A percentile compares a stretch with the other conserved stretches of the same genome.
phyloP scores from a whole-genome alignment of 495 filamentous ascomycete species.

The Penicillium herquei region DNA sequence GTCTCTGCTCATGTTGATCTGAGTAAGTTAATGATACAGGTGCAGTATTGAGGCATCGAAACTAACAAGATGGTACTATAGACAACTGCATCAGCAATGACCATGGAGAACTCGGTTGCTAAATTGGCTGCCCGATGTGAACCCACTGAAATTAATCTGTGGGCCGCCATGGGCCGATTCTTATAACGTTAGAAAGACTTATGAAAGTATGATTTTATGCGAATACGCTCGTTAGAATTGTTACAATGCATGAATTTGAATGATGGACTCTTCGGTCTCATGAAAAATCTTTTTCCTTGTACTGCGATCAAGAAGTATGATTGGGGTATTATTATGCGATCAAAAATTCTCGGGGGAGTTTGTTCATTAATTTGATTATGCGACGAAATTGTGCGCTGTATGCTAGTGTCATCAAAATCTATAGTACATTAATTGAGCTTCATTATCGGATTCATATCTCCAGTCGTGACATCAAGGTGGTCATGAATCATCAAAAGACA shows the following conservation, averaged over 20 bases:
- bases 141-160: no score
- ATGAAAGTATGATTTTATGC: slow-evolving; percentile 1
- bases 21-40: slow-evolving; percentile 10
- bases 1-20: slow-evolving; percentile 16
- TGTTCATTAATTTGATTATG: not conserved
- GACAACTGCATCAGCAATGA: slow-evolving; percentile 26
- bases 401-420: not conserved
- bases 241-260: not conserved
- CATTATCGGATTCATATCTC: no score
- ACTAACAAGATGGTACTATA: not conserved
- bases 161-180: not conserved
- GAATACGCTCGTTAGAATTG: slow-evolving; percentile 7
- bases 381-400: not conserved
- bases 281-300: not conserved
- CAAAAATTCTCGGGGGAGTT: not conserved
- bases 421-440: no score
- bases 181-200: not conserved
- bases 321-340: not conserved
- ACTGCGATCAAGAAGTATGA: not conserved
- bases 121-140: not conserved
- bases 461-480: no score
- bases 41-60: no score
- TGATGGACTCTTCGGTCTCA: not conserved
- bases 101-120: slow-evolving; percentile 22
- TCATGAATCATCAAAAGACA: not conserved